These are phyloP conservation scores for Scalesia atractyloides DNA, from an alignment of 129 eudicot species.

Conservation along the genomic window DNA sequence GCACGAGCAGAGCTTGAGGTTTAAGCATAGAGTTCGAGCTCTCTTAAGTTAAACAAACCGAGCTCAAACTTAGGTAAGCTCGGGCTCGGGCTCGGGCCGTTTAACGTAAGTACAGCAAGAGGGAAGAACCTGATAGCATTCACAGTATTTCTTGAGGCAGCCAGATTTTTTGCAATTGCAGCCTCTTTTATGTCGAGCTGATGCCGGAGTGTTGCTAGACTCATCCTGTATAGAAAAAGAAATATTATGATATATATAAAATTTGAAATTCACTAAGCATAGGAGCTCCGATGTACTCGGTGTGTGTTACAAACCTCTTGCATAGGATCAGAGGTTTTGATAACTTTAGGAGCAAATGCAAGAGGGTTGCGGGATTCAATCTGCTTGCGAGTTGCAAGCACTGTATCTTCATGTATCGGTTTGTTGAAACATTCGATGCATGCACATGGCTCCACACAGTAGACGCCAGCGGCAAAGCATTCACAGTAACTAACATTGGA, in stretches of 20 bases:
- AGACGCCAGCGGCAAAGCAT: slow-evolving; percentile 99
- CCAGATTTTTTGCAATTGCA: slow-evolving; percentile 99
- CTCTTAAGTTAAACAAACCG: too few relatives aligned
- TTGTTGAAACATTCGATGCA: slow-evolving; percentile 93
- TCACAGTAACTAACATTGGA: slow-evolving; percentile 76
- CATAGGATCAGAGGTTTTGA: slow-evolving; percentile 63
- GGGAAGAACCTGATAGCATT: slow-evolving; percentile 14
- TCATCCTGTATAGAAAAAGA: slow-evolving; percentile 62
- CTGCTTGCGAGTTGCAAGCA: slow-evolving; percentile 92
- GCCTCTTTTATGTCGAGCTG: slow-evolving; percentile 97
- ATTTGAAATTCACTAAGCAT: neutral
- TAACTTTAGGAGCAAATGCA: slow-evolving; percentile 99
- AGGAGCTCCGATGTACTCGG: neutral
- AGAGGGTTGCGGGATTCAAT: slow-evolving; percentile 96
- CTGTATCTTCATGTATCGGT: slow-evolving; percentile 91
- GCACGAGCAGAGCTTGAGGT: too few relatives aligned
- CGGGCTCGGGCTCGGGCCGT: neutral
- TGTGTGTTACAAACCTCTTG: slow-evolving; percentile 56
- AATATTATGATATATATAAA: neutral
- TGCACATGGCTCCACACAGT: slow-evolving; percentile 97
- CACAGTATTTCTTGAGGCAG: slow-evolving; percentile 83
- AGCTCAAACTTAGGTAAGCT: neutral
- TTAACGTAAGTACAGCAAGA: neutral
- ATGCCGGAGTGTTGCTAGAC: slow-evolving; percentile 90
- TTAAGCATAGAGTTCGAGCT: too few relatives aligned